These are phyloP conservation scores for Penicillium simplicissimum DNA, from an alignment of 495 filamentous ascomycete genomes.

Conservation along the genomic window DNA sequence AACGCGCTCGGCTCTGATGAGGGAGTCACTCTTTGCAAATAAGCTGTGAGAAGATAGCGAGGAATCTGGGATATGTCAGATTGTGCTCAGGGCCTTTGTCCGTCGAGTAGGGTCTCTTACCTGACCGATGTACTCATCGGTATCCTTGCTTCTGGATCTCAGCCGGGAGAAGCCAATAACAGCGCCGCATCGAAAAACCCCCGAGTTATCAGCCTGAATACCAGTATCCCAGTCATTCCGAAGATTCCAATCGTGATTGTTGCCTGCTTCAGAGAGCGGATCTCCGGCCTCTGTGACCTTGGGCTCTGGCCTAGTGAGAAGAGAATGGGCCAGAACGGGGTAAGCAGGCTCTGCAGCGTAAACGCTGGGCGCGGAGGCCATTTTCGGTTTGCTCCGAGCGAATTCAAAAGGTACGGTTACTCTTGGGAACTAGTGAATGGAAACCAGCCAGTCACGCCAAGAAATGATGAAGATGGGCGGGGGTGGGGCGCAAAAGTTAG, in stretches of 20 bases:
- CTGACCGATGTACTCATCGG: constrained; percentile 37
- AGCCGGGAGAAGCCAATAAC: constrained; percentile 45
- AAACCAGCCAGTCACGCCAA: background rate
- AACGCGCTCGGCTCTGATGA: constrained; percentile 29
- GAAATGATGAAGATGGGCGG: background rate
- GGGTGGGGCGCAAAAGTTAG: background rate
- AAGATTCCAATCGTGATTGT: constrained; percentile 33
- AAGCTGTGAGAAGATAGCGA: constrained; percentile 16
- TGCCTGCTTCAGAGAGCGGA: background rate
- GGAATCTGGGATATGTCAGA: constrained; percentile 17
- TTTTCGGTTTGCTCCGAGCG: background rate
- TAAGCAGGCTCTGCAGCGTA: constrained; percentile 37
- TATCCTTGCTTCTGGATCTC: constrained; percentile 26
- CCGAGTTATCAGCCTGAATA: constrained; percentile 15
- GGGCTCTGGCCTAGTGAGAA: constrained; percentile 20
- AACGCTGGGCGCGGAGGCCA: constrained; percentile 19
- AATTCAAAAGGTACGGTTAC: background rate
- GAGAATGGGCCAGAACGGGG: constrained; percentile 39
- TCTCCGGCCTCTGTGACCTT: background rate
- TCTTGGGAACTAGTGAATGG: background rate
- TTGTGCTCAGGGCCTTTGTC: background rate
- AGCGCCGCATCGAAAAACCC: constrained; percentile 34
- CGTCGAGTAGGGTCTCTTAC: constrained; percentile 19
- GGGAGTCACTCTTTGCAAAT: constrained; percentile 10
- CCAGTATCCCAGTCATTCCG: constrained; percentile 30